These are phyloP conservation scores for Zygosaccharomyces lentus DNA, from an alignment of 805 yeast species.

Conservation along the genomic window DNA sequence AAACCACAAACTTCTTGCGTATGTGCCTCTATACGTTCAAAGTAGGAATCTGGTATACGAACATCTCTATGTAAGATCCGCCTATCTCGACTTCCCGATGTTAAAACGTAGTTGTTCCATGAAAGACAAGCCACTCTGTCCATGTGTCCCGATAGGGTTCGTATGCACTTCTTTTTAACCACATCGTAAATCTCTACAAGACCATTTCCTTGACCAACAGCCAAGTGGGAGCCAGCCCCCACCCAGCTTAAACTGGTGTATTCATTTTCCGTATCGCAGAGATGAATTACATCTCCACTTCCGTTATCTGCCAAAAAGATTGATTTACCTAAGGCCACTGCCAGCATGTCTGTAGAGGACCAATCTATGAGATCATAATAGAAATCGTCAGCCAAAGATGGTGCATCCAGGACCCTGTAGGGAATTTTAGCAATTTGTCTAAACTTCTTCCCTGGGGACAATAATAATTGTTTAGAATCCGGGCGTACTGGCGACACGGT, in stretches of 20 bases:
- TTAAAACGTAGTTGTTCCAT: conserved; percentile 88
- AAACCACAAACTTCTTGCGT: conserved; percentile 95
- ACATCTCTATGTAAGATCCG: conserved; percentile 88
- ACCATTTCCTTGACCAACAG: conserved; percentile 86
- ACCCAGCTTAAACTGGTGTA: conserved; percentile 91
- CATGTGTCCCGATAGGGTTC: conserved; percentile 90
- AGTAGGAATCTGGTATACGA: conserved; percentile 75
- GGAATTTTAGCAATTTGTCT: conserved; percentile 83
- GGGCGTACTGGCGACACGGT: conserved; percentile 84
- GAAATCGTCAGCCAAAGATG: conserved; percentile 90
- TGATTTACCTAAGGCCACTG: conserved; percentile 83
- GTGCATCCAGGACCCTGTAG: conserved; percentile 91
- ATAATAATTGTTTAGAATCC: conserved; percentile 72
- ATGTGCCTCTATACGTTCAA: conserved; percentile 67
- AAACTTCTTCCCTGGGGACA: conserved; percentile 77
- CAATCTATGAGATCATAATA: conserved; percentile 90
- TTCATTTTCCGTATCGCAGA: conserved; percentile 72
- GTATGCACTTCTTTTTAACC: conserved; percentile 67
- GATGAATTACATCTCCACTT: conserved; percentile 73
- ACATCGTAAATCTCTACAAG: conserved; percentile 95
- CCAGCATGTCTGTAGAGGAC: conserved; percentile 85
- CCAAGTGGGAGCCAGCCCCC: conserved; percentile 89
- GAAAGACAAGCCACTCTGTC: conserved; percentile 82
- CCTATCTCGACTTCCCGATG: conserved; percentile 84
- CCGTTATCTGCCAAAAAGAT: conserved; percentile 90